Conservation (phyloP, 202 grass and related monocot genomes). For the Dendrocalamus latiflorus region DNA sequence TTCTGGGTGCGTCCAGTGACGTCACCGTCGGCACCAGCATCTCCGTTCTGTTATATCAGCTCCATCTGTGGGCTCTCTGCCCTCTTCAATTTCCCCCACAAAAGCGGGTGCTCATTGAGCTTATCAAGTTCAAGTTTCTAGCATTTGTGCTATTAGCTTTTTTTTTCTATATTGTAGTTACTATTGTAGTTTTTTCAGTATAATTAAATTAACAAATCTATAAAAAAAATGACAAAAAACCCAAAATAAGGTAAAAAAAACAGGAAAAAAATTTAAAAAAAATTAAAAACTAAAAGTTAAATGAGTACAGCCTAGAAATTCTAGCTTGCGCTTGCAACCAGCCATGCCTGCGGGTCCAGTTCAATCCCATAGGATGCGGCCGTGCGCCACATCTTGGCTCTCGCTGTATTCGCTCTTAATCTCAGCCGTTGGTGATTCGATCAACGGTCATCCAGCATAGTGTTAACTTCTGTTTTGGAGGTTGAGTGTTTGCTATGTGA, state of each 20-base stretch:
- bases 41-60: too few species aligned
- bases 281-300: too few species aligned
- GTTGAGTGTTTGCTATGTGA: not conserved
- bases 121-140: too few species aligned
- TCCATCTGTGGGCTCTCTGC: not conserved
- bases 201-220: too few species aligned
- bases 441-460: not conserved
- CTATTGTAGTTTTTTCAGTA: too few species aligned
- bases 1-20: not conserved
- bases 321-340: not conserved
- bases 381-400: too few species aligned
- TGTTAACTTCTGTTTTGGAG: not conserved
- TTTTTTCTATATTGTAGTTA: too few species aligned
- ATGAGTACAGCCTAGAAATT: too few species aligned
- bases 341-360: not conserved
- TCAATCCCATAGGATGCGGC: not conserved
- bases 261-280: fast-evolving
- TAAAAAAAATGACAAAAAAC: too few species aligned
- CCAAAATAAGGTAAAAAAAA: too few species aligned
- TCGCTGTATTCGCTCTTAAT: not conserved
- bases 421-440: not conserved
- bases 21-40: too few species aligned
- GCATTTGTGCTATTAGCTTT: too few species aligned
- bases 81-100: not conserved
- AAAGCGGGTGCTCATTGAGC: not conserved